phyloP scores from a whole-genome alignment of 2,329 filamentous ascomycete species.

The Phialophora verrucosa region DNA sequence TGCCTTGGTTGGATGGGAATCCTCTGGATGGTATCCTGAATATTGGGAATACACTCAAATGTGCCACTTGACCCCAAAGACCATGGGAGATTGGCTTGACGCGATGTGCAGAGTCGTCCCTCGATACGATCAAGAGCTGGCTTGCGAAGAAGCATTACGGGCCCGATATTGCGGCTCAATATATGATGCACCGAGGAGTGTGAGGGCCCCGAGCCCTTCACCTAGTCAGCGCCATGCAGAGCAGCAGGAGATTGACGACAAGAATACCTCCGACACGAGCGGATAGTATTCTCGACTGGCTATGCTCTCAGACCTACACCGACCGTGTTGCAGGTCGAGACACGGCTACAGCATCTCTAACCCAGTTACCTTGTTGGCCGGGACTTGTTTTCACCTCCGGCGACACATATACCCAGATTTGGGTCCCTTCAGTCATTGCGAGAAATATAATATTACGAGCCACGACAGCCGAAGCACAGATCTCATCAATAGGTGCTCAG shows the following conservation, averaged over 20 bases:
- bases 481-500: not conserved
- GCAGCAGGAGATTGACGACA: conserved; percentile 36
- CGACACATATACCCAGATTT: not conserved
- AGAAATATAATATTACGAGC: not conserved
- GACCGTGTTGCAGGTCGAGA: not conserved
- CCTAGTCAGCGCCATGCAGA: conserved; percentile 32
- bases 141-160: conserved; percentile 35
- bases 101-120: conserved; percentile 36
- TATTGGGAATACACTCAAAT: conserved; percentile 44
- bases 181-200: conserved; percentile 36
- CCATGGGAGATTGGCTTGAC: conserved; percentile 37
- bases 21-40: conserved; percentile 42
- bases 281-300: conserved; percentile 19
- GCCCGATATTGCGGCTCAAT: conserved; percentile 33
- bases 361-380: not conserved
- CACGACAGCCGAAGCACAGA: not conserved
- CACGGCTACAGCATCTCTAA: not conserved
- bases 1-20: conserved; percentile 43
- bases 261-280: conserved; percentile 38
- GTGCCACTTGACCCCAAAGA: conserved; percentile 35
- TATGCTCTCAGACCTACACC: not conserved
- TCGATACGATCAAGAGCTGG: conserved; percentile 37
- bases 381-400: not conserved
- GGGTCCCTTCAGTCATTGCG: not conserved
- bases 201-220: conserved; percentile 35